Base-by-base conservation (phyloP, 192 early-diverging fungal genomes). In the Backusella westeae region DNA sequence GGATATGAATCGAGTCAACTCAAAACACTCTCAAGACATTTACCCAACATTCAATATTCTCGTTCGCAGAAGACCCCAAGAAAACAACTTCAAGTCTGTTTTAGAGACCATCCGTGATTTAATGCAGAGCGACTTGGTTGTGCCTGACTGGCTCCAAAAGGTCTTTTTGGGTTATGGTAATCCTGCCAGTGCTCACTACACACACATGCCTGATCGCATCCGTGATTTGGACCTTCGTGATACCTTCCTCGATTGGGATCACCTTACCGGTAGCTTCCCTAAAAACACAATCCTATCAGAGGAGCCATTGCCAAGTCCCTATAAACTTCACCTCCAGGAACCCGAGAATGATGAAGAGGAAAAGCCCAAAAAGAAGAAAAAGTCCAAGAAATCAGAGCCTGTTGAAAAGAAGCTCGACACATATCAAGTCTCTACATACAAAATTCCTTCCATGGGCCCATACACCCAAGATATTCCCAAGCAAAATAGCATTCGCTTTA, bases 131-230 rank as follows among this genome's bases (percentile, higher is more conserved):
- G 92, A 94, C 32, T 66, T 91, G 8, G 91, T 93, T 66, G 89
- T 99, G 2, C 98, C 98, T 9, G 89, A 90, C 10, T 99, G 98
- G 98, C 83, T 99, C 21, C 87, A 93, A 19, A 87, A 96, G 46
- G 90, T 95, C 3, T 94, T 98, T 46, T 85, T 99, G 29, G 98
- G 98, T 52, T 99, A 99, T 78, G 98, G 97, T 71, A 94, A 99
- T 74, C 95, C 96, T 1, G 84, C 83, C 26, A 90, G 89, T 71
- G 93, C 94, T 3, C 85, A 90, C 68, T 96, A 92, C 77, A 86
- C 86, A 17, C 82, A 87, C n/a, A 82, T 94, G 70, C 74, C 84
- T 44, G 83, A 87, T 15, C 84, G 79, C 6, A 75, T 90, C 0
- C 79, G 79, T 15, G 83, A 83, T n/a, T 87, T 98, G 44, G 87